These are phyloP conservation scores for Leptographium radiaticola DNA, from an alignment of 2,329 filamentous ascomycete genomes.

Conservation along the genomic window DNA sequence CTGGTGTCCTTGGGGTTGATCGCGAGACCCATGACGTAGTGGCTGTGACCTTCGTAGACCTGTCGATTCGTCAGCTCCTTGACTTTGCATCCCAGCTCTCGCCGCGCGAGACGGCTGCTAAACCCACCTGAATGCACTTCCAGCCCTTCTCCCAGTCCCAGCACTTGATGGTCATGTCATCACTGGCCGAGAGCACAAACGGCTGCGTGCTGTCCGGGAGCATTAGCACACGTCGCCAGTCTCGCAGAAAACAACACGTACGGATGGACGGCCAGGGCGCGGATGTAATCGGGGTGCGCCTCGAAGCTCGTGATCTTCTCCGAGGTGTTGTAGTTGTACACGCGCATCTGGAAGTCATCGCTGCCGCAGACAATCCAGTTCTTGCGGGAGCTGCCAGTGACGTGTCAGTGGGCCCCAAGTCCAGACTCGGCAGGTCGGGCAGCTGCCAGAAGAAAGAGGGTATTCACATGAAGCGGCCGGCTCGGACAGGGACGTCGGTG, in stretches of 20 bases:
- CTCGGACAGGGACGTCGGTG: slow-evolving; percentile 93
- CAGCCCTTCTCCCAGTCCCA: slow-evolving; percentile 99
- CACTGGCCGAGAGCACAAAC: slow-evolving; percentile 88
- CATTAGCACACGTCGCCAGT: not conserved
- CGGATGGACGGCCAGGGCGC: slow-evolving; percentile 89
- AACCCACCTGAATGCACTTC: slow-evolving; percentile 72
- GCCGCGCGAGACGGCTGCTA: too few species aligned
- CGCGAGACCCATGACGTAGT: slow-evolving; percentile 86
- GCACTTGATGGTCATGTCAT: slow-evolving; percentile 97
- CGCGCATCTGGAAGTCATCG: slow-evolving; percentile 59
- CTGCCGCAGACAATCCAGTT: slow-evolving; percentile 98
- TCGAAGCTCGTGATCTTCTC: slow-evolving; percentile 97
- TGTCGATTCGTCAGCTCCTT: not conserved
- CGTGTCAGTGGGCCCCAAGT: not conserved
- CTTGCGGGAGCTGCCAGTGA: slow-evolving; percentile 54
- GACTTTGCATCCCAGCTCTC: too few species aligned
- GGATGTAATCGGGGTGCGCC: slow-evolving; percentile 96
- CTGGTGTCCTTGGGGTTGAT: slow-evolving; percentile 98
- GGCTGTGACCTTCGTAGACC: slow-evolving; percentile 79
- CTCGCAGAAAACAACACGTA: not conserved
- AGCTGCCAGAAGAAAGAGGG: not conserved
- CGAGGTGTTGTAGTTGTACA: slow-evolving; percentile 86
- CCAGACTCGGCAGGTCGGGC: not conserved
- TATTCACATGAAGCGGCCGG: slow-evolving; percentile 67
- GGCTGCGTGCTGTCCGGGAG: slow-evolving; percentile 49